Conservation (phyloP, 192 early-diverging fungal genomes). For the Coemansia sp. region DNA sequence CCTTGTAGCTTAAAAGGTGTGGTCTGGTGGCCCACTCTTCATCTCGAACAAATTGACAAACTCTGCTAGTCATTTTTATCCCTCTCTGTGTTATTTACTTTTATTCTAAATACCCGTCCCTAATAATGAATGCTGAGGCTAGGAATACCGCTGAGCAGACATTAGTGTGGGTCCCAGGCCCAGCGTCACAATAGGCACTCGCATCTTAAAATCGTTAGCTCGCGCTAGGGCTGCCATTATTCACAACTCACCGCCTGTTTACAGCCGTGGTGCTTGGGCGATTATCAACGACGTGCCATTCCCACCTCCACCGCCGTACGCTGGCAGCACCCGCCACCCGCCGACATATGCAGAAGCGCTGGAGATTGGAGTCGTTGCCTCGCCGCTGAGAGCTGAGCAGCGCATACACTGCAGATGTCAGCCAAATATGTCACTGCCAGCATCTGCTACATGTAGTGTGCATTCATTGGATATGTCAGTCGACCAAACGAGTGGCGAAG, state of each 20-base stretch:
- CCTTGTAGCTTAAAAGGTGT: too few species aligned
- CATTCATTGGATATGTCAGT: not conserved
- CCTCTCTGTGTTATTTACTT: not conserved
- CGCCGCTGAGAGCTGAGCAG: slow-evolving; percentile 49
- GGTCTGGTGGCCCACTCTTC: not conserved
- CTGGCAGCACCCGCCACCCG: slow-evolving; percentile 46
- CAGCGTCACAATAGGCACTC: slow-evolving; percentile 22
- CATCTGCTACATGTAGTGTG: slow-evolving; percentile 22
- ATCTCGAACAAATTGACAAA: not conserved
- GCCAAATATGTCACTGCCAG: not conserved
- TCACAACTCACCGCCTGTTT: slow-evolving; percentile 28
- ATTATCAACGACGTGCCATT: slow-evolving; percentile 58
- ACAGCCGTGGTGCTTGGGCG: slow-evolving; percentile 50
- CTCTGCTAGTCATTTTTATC: not conserved
- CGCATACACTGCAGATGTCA: slow-evolving; percentile 17
- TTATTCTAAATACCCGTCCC: not conserved
- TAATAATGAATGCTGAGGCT: not conserved
- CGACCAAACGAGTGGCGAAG: not conserved
- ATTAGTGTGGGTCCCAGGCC: not conserved
- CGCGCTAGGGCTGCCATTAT: slow-evolving; percentile 34
- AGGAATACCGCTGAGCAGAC: not conserved
- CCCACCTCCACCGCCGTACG: slow-evolving; percentile 52
- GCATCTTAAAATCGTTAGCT: slow-evolving; percentile 30
- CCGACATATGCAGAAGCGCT: slow-evolving; percentile 50
- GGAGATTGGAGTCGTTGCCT: slow-evolving; percentile 56